Percentiles rank a stretch among this genome's conserved stretches.
phyloP scores from a whole-genome alignment of 1,284 basidiomycete species.

The Tremellales sp. region DNA sequence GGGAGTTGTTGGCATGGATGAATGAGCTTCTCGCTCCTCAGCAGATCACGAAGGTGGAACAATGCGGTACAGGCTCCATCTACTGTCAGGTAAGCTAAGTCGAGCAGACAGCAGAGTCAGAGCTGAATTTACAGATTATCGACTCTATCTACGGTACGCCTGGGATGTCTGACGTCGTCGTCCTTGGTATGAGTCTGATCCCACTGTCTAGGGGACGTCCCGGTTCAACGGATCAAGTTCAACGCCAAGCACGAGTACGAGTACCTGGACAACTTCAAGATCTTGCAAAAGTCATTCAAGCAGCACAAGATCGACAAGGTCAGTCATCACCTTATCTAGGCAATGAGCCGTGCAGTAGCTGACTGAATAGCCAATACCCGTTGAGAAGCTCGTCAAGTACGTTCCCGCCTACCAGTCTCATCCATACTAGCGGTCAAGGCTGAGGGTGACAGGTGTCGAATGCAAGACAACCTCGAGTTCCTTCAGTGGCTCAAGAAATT shows the following conservation, averaged over 20 bases:
- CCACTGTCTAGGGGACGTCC: constrained; percentile 63
- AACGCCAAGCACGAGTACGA: constrained; percentile 94
- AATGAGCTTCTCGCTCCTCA: constrained; percentile 76
- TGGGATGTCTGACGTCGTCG: not conserved
- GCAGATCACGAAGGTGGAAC: constrained; percentile 90
- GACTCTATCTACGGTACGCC: constrained; percentile 83
- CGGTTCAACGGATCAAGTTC: constrained; percentile 86
- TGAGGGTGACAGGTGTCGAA: constrained; percentile 68
- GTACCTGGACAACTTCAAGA: constrained; percentile 90
- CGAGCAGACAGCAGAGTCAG: not conserved
- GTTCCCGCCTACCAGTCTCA: constrained; percentile 5
- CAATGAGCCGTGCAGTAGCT: not conserved
- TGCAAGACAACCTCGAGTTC: constrained; percentile 99
- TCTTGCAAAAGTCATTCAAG: constrained; percentile 86
- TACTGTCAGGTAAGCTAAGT: constrained; percentile 65
- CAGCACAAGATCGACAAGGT: constrained; percentile 89
- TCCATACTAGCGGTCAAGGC: not conserved
- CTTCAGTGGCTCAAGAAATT: constrained; percentile 94
- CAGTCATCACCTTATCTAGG: constrained; percentile 27
- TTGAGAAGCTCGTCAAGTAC: constrained; percentile 81
- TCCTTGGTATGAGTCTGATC: not conserved
- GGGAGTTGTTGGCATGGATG: constrained; percentile 87
- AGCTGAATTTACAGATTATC: constrained; percentile 55
- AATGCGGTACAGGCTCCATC: constrained; percentile 84
- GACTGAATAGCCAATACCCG: constrained; percentile 71